A percentile compares a stretch with the other conserved stretches of the same genome.
These are phyloP conservation scores for Diplodia seriata DNA, from an alignment of 2,329 filamentous ascomycete genomes.

Conservation along the genomic window DNA sequence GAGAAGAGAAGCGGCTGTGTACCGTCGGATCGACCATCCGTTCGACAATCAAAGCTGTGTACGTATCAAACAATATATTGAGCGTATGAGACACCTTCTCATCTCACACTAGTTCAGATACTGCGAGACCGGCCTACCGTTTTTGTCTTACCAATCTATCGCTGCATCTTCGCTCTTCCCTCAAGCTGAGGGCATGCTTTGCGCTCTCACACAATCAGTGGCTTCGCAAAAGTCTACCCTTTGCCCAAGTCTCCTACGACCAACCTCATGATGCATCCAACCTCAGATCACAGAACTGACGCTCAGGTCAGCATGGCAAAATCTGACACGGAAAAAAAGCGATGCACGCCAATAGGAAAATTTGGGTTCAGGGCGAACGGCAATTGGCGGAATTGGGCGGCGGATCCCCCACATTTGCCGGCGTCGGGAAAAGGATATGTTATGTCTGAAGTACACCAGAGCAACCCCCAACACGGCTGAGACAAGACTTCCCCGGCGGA, in stretches of 20 bases:
- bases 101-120: not conserved
- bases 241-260: not conserved
- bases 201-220: not conserved
- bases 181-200: not conserved
- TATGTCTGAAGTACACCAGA: not conserved
- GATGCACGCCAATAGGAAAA: conserved; percentile 6
- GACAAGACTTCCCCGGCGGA: not conserved
- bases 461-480: not conserved
- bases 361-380: too few species aligned
- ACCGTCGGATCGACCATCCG: not conserved
- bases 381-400: conserved; percentile 5
- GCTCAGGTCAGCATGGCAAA: conserved; percentile 16
- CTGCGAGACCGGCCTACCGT: not conserved
- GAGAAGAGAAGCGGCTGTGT: not conserved
- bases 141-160: not conserved
- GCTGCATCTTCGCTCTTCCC: not conserved
- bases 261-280: not conserved
- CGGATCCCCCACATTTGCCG: conserved; percentile 11
- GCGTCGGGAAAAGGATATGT: not conserved
- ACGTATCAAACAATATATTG: too few species aligned
- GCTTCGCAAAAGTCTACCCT: not conserved
- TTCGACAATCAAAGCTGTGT: not conserved
- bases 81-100: not conserved
- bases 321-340: not conserved
- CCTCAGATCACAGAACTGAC: not conserved